Evolutionary conservation across 1,284 basidiomycete species (phyloP).

Genomic region (Ustilago shanxiensis): DNA sequence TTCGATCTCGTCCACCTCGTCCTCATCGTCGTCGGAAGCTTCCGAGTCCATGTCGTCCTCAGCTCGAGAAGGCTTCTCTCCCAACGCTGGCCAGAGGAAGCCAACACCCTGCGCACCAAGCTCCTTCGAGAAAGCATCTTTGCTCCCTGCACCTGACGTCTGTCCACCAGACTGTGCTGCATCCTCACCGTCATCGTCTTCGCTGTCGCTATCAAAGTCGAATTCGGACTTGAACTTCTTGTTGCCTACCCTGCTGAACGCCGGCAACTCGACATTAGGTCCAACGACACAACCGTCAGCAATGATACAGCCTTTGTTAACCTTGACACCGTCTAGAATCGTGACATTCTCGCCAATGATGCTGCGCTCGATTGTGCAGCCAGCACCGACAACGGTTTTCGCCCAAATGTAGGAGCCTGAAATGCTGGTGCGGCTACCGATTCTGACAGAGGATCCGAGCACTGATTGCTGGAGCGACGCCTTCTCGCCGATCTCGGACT

Average conservation of each 20-base stretch:
- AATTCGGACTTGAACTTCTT: conserved; percentile 51
- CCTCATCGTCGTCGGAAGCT: conserved; percentile 45
- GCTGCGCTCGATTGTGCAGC: conserved; percentile 77
- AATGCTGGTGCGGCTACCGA: conserved; percentile 72
- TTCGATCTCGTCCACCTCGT: conserved; percentile 56
- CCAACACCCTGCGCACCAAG: conserved; percentile 53
- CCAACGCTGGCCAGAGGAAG: conserved; percentile 62
- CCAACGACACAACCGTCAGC: conserved; percentile 68
- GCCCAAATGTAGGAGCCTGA: conserved; percentile 61
- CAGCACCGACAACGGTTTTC: conserved; percentile 74
- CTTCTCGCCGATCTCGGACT: conserved; percentile 72
- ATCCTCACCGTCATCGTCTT: conserved; percentile 52
- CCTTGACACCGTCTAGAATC: conserved; percentile 77
- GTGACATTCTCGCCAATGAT: conserved; percentile 80
- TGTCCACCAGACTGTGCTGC: conserved; percentile 30
- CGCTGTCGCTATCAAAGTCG: conserved; percentile 53
- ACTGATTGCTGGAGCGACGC: conserved; percentile 79
- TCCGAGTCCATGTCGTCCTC: conserved; percentile 33
- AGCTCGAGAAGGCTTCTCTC: conserved; percentile 23
- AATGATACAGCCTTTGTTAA: conserved; percentile 73
- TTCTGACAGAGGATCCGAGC: conserved; percentile 79
- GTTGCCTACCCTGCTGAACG: conserved; percentile 80
- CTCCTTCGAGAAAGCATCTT: conserved; percentile 26
- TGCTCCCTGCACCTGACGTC: conserved; percentile 3
- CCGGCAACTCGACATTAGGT: conserved; percentile 75